Conservation (phyloP, 805 yeast genomes). For the Kodamaea kaohsiungensis region DNA sequence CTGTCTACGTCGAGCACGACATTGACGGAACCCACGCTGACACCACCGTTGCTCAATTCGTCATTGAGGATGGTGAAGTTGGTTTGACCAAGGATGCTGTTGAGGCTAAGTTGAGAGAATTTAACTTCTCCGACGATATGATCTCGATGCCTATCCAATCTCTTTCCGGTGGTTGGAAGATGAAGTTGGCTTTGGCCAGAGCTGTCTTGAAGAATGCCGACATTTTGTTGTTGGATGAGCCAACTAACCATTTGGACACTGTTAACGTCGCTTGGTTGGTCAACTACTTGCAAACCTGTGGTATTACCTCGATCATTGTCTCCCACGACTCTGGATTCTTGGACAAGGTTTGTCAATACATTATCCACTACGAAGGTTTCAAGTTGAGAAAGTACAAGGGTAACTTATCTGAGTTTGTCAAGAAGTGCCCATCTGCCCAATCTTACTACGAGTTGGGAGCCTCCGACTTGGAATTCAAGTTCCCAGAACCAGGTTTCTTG, state of each 20-base stretch:
- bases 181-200: constrained; percentile 99
- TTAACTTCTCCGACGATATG: constrained; percentile 94
- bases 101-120: constrained; percentile 76
- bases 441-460: constrained; percentile 99
- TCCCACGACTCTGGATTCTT: constrained; percentile 99
- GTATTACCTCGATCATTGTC: constrained; percentile 96
- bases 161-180: constrained; percentile 99
- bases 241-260: constrained; percentile 99
- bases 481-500: constrained; percentile 99
- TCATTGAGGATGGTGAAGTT: constrained; percentile 76
- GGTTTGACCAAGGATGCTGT: constrained; percentile 72
- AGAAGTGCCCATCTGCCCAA: constrained; percentile 98
- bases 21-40: constrained; percentile 98
- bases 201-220: constrained; percentile 99
- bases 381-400: constrained; percentile 99
- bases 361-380: constrained; percentile 99
- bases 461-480: constrained; percentile 91
- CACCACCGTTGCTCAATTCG: constrained; percentile 90
- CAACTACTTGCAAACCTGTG: constrained; percentile 98
- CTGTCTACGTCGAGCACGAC: constrained; percentile 99
- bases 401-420: constrained; percentile 98
- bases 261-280: constrained; percentile 99
- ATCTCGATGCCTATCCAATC: constrained; percentile 91
- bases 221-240: constrained; percentile 97
- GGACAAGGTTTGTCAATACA: constrained; percentile 96